Base-by-base conservation (phyloP, 2,329 filamentous ascomycete species). In the Pezizomycotina sp. region DNA sequence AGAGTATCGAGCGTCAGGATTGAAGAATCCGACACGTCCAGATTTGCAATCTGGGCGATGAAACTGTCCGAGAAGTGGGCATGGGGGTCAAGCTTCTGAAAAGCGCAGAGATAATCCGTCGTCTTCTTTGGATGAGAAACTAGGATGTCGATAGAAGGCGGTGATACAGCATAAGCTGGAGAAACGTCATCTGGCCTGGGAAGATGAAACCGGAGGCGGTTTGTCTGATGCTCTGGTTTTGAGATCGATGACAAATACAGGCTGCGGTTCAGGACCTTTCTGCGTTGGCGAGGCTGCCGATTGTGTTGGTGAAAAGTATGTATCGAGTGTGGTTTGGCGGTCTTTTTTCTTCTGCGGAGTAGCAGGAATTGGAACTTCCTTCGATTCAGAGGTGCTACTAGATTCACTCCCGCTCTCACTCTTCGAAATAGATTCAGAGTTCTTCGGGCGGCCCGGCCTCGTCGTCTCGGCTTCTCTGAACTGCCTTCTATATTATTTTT, bases 91-190 rank as follows among this genome's bases (percentile, higher is more conserved):
- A 93, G 62, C 0, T 65, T 62, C 48, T 92, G 91, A 1, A 83
- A 74, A 5, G 63, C 55, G 39, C 86, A 73, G 1, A 95, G 63
- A n/a, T n/a, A n/a, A n/a, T n/a, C n/a, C n/a, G n/a, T n/a, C n/a
- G n/a, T n/a, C n/a, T n/a, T n/a, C n/a, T n/a, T n/a, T n/a, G n/a
- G n/a, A n/a, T n/a, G n/a, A n/a, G n/a, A n/a, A n/a, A n/a, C n/a
- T n/a, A n/a, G n/a, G n/a, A n/a, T n/a, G n/a, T n/a, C n/a, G n/a
- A n/a, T n/a, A n/a, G n/a, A 34, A 95, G 72, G 16, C 74, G 74
- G 47, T 86, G 83, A 53, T 95, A 98, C 0, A 95, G 62, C 57
- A 91, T 83, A 1, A 95, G 63, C 54, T 98, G 89, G 42, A 93
- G 75, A 49, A 76, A 71, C 1, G 83, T 80, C 0, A 80, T 7